phyloP scores from a whole-genome alignment of 345 rosid genomes.

The Pistacia atlantica region DNA sequence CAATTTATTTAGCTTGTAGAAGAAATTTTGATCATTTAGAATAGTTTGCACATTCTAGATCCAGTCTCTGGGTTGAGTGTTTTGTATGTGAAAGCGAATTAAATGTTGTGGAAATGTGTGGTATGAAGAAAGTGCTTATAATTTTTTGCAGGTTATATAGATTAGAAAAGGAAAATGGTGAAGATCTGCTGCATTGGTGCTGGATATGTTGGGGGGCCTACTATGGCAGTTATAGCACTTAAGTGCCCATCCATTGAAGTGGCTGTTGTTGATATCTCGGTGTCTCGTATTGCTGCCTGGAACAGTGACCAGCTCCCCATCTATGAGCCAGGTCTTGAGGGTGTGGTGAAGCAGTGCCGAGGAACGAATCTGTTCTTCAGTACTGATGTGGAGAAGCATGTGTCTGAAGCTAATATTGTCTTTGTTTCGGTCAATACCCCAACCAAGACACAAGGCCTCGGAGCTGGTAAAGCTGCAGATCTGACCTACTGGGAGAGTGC shows the following conservation, averaged over 20 bases:
- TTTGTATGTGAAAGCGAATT: not conserved
- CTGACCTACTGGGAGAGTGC: conserved; percentile 98
- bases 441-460: conserved; percentile 85
- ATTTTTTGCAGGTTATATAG: conserved; percentile 20
- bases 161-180: conserved; percentile 62
- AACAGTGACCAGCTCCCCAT: conserved; percentile 89
- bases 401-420: conserved; percentile 79
- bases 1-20: too few relatives aligned
- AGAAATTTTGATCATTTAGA: too few relatives aligned
- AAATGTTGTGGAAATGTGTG: not conserved
- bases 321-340: conserved; percentile 92
- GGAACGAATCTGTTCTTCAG: conserved; percentile 93
- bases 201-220: conserved; percentile 96
- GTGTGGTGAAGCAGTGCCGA: conserved; percentile 76
- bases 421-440: conserved; percentile 95
- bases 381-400: conserved; percentile 87
- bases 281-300: conserved; percentile 77
- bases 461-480: conserved; percentile 96
- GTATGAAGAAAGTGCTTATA: not conserved
- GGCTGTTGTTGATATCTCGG: conserved; percentile 87
- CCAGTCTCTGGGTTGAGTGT: not conserved
- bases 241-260: conserved; percentile 90
- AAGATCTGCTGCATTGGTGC: conserved; percentile 98
- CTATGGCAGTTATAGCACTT: conserved; percentile 94
- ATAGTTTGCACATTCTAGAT: not conserved